phyloP scores from a whole-genome alignment of 345 rosid species.

The Boechera stricta region DNA sequence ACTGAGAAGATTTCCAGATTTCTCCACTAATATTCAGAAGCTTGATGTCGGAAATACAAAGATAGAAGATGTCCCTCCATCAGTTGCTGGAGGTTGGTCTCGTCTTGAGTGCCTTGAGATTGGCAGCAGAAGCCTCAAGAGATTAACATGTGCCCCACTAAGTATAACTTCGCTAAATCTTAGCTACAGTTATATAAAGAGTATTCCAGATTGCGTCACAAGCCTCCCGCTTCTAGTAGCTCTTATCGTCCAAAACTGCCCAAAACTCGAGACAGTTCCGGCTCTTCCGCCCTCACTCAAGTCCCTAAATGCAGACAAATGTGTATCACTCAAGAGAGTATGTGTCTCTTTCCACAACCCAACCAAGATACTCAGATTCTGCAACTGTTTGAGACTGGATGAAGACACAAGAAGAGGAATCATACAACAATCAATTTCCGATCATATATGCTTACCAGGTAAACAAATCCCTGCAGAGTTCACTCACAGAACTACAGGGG shows the following conservation, averaged over 20 bases:
- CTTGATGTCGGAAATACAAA: not conserved
- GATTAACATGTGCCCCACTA: not conserved
- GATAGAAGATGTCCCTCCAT: conserved; percentile 15
- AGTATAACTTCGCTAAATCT: not conserved
- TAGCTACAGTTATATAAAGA: not conserved
- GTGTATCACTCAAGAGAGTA: not conserved
- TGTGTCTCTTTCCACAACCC: not conserved
- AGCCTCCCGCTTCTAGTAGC: not conserved
- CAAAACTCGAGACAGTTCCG: not conserved
- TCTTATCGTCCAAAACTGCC: not conserved
- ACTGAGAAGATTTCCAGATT: conserved; percentile 15
- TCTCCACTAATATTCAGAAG: not conserved
- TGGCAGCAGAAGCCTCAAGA: not conserved
- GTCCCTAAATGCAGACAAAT: not conserved
- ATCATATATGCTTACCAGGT: not conserved
- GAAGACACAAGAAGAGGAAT: not conserved
- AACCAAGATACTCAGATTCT: not conserved
- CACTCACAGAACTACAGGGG: not conserved
- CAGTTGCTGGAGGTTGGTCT: not conserved
- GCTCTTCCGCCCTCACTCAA: not conserved
- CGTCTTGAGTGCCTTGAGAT: not conserved
- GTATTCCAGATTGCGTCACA: not conserved
- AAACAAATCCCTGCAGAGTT: not conserved
- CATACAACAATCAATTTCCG: not conserved
- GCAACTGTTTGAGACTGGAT: not conserved